Evolutionary conservation across 805 yeast genomes (phyloP).

Genomic region (Phaffomyces antillensis): DNA sequence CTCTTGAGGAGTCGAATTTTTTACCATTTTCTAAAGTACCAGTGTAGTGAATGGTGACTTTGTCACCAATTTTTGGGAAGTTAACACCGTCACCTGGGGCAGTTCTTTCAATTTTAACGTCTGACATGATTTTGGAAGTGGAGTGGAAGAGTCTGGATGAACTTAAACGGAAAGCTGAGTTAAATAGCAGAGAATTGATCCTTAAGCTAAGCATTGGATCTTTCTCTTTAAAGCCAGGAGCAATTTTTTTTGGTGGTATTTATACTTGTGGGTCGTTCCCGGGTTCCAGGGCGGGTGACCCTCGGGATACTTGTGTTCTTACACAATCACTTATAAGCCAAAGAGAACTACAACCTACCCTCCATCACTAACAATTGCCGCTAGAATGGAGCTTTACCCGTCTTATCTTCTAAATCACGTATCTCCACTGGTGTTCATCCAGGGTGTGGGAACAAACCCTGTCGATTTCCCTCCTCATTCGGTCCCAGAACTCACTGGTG

Average conservation of each 20-base stretch:
- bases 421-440: constrained; percentile 35
- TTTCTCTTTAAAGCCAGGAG: background rate
- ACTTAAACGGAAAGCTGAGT: background rate
- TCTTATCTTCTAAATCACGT: constrained; percentile 26
- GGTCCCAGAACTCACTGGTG: background rate
- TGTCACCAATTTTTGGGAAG: constrained; percentile 83
- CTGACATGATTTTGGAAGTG: constrained; percentile 20
- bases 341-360: too few species aligned
- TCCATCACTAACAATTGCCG: too few species aligned
- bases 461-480: constrained; percentile 5
- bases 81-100: constrained; percentile 67
- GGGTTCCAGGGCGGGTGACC: background rate
- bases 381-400: constrained; percentile 33
- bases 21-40: constrained; percentile 95
- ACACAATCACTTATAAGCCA: too few species aligned
- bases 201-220: background rate
- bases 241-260: background rate
- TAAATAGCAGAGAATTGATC: background rate
- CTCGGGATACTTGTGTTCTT: background rate
- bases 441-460: constrained; percentile 29
- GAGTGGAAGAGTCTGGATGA: constrained; percentile 14
- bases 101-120: constrained; percentile 24
- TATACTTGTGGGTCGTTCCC: background rate
- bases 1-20: constrained; percentile 92
- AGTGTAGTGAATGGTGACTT: constrained; percentile 89